Base-by-base conservation (phyloP, 352 stramenopile genomes). In the Pythium dissimile region DNA sequence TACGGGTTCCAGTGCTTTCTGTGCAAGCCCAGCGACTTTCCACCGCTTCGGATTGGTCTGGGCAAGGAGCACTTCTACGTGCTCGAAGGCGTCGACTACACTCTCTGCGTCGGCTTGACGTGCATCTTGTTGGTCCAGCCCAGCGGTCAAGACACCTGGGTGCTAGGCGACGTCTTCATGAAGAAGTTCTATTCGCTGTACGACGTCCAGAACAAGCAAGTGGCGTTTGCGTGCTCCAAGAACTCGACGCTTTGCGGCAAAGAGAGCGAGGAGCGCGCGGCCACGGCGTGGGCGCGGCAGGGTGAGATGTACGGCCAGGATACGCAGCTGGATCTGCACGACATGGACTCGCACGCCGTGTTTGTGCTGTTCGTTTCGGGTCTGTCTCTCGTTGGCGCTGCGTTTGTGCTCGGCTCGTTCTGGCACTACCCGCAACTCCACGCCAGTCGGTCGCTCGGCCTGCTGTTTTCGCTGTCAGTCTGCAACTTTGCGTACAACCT, bases 111-210 rank as follows among this genome's bases (percentile, higher is more conserved):
- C n/a, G 83, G 79, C 11, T 48, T 84, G 16, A 92, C 82, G 39
- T 92, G 82, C 43, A 86, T 92, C 11, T 60, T 90, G 41, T 53
- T 92, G 26, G 74, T 89, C 35, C 83, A 92, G 47, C 78, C 81
- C 5, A 89, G 79, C 43, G 80, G 83, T 0, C 83, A 90, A 53
- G 80, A 92, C 35, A 88, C 98, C 60, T 99, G 95, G 95, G 98
- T 99, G 66, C 86, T 99, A 26, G 97, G 94, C 21, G 94, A 98
- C 46, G 87, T 97, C 15, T 98, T 98, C 65, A 97, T 98, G 84
- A 91, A 96, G 59, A 97, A 97, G 65, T 98, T 96, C 65, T 96
- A 97, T 77, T 94, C 87, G 44, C 72, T 97, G 15, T 98, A 97
- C 62, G 85, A 98, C 69, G 89, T 92, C 16, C 54, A 82, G 46